phyloP scores from a whole-genome alignment of 2,329 filamentous ascomycete species.

The Arthroderma sp. region DNA sequence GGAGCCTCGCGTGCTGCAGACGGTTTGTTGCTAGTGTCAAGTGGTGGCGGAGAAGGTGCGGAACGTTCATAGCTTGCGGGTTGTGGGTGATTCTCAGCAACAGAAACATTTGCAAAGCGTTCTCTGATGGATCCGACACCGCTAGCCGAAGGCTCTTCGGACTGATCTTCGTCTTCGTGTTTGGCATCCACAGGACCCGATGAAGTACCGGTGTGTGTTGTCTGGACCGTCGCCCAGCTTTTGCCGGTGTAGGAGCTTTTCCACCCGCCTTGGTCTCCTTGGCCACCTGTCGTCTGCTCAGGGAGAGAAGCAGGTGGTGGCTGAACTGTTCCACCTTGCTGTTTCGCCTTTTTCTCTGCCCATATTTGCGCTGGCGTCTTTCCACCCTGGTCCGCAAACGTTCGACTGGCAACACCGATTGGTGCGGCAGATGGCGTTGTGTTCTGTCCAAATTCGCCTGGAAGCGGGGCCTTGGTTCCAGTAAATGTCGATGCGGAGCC shows the following conservation, averaged over 20 bases:
- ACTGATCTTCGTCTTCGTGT: slow-evolving; percentile 2
- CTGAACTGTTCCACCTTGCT: slow-evolving; percentile 48
- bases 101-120: slow-evolving; percentile 53
- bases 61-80: slow-evolving; percentile 29
- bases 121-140: slow-evolving; percentile 65
- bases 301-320: slow-evolving; percentile 41
- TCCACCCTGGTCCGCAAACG: slow-evolving; percentile 85
- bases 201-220: slow-evolving; percentile 55
- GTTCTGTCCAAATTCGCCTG: slow-evolving; percentile 53
- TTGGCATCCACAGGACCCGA: slow-evolving; percentile 23
- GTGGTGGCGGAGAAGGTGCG: slow-evolving; percentile 45
- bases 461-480: slow-evolving; percentile 79
- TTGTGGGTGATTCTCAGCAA: slow-evolving; percentile 28
- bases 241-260: slow-evolving; percentile 86
- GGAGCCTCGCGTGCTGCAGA: slow-evolving; percentile 56
- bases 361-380: slow-evolving; percentile 95
- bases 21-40: slow-evolving; percentile 56
- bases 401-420: slow-evolving; percentile 71
- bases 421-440: slow-evolving; percentile 45
- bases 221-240: slow-evolving; percentile 75
- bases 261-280: slow-evolving; percentile 58
- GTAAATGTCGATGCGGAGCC: slow-evolving; percentile 58
- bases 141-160: slow-evolving; percentile 41
- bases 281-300: slow-evolving; percentile 48
- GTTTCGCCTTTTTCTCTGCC: slow-evolving; percentile 90